A percentile compares a stretch with the other conserved stretches of the same genome.
These are phyloP conservation scores for Xenosphaeropsis pyriputrescens DNA, from an alignment of 2,329 filamentous ascomycete species.

Conservation along the genomic window DNA sequence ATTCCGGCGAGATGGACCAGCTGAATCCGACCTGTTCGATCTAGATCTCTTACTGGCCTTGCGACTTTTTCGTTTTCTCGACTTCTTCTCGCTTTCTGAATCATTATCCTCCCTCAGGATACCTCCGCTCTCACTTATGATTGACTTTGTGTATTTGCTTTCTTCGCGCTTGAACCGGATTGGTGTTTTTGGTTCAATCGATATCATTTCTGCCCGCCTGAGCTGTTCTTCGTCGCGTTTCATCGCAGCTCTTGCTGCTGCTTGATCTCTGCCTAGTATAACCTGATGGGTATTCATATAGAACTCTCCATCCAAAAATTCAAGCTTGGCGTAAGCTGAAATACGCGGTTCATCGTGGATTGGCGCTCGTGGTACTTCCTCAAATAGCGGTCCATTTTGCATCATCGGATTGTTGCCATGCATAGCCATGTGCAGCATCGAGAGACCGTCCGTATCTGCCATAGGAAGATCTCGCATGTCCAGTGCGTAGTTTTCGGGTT, in stretches of 20 bases:
- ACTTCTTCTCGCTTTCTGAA: slow-evolving; percentile 37
- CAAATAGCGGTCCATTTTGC: slow-evolving; percentile 4
- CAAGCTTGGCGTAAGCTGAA: slow-evolving; percentile 39
- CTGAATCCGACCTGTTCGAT: slow-evolving; percentile 27
- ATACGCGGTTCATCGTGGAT: slow-evolving; percentile 11
- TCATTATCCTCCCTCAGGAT: slow-evolving; percentile 51
- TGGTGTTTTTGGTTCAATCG: slow-evolving; percentile 26
- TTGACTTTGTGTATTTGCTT: slow-evolving; percentile 35
- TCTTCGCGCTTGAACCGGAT: slow-evolving; percentile 29
- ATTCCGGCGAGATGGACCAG: slow-evolving; percentile 15
- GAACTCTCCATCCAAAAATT: slow-evolving; percentile 63
- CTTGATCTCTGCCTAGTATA: slow-evolving; percentile 58
- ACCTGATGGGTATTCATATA: slow-evolving; percentile 66
- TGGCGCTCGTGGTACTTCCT: slow-evolving; percentile 6
- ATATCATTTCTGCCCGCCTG: slow-evolving; percentile 32
- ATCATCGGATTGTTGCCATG: slow-evolving; percentile 1
- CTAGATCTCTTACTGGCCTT: slow-evolving; percentile 22
- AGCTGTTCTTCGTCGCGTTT: slow-evolving; percentile 32
- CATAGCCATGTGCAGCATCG: slow-evolving; percentile 5
- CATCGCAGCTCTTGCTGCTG: slow-evolving; percentile 34
- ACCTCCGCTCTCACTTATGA: slow-evolving; percentile 55
- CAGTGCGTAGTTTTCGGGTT: not conserved
- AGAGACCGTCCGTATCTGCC: slow-evolving; percentile 1
- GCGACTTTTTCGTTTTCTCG: slow-evolving; percentile 28
- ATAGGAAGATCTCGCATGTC: not conserved